phyloP scores from a whole-genome alignment of 2,329 filamentous ascomycete species.

The Ophiostoma australiae region DNA sequence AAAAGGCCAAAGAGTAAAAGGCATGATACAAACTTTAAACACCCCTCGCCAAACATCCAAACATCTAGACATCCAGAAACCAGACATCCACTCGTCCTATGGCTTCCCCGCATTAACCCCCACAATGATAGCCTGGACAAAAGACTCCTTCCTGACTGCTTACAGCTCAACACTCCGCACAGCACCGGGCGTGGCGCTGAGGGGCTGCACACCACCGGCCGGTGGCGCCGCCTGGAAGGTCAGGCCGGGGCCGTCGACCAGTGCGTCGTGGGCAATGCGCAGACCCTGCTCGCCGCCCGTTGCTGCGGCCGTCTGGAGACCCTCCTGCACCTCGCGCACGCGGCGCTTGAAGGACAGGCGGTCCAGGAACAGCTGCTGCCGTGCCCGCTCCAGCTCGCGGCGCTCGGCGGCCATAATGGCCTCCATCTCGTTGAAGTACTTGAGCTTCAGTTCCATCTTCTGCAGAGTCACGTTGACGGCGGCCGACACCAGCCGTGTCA shows the following conservation, averaged over 20 bases:
- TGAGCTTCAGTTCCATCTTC: constrained; percentile 91
- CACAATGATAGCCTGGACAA: background rate
- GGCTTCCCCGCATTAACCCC: background rate
- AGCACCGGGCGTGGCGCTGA: constrained; percentile 48
- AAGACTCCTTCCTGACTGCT: constrained; percentile 20
- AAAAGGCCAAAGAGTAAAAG: background rate
- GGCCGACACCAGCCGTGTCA: constrained; percentile 86
- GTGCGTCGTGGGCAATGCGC: constrained; percentile 44
- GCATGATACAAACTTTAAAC: background rate
- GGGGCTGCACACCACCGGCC: constrained; percentile 46
- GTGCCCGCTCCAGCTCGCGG: constrained; percentile 82
- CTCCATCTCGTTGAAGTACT: constrained; percentile 96
- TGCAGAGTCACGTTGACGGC: constrained; percentile 91
- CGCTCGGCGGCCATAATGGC: constrained; percentile 85
- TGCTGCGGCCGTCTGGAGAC: constrained; percentile 53
- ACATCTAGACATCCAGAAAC: background rate
- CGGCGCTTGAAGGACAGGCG: constrained; percentile 84
- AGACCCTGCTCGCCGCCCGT: constrained; percentile 48
- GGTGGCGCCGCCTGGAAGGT: constrained; percentile 47
- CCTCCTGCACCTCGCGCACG: constrained; percentile 75
- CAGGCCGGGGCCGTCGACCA: constrained; percentile 49
- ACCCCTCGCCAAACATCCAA: constrained; percentile 6
- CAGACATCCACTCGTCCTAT: no score
- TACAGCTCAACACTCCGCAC: constrained; percentile 56
- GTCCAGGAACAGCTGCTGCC: constrained; percentile 91